Evolutionary conservation across 306 rosid genomes (phyloP).

Genomic region (Myrica gale): DNA sequence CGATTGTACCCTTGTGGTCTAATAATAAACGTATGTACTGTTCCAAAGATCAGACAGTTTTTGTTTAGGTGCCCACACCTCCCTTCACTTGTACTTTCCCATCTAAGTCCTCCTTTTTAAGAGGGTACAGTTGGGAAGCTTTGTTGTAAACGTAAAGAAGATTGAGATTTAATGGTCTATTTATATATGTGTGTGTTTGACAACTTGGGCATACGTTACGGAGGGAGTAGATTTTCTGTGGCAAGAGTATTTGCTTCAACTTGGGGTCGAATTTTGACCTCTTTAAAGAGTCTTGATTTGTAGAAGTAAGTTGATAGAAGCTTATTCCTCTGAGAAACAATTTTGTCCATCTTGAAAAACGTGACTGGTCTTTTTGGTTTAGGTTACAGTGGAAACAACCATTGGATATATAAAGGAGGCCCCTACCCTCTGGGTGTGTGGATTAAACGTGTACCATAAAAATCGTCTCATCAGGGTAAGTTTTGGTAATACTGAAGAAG

Average conservation of each 20-base stretch:
- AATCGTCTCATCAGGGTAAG: slow-evolving; percentile 94
- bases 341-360: slow-evolving; percentile 11
- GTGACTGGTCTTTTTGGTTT: slow-evolving; percentile 29
- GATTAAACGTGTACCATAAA: slow-evolving; percentile 86
- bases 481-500: slow-evolving; percentile 29
- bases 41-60: not conserved
- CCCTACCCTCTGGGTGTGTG: slow-evolving; percentile 56
- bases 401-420: slow-evolving; percentile 82
- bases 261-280: not conserved
- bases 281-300: not conserved
- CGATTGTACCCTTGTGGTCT: too few relatives aligned
- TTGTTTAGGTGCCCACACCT: not conserved
- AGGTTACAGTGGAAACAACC: slow-evolving; percentile 60
- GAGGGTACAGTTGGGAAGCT: not conserved
- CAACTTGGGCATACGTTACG: not conserved
- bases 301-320: not conserved
- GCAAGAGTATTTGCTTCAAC: not conserved
- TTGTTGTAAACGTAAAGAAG: not conserved
- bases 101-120: not conserved
- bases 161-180: not conserved
- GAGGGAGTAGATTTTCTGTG: not conserved
- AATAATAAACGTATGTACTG: not conserved
- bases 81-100: not conserved
- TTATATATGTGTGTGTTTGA: not conserved
- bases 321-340: not conserved